A percentile compares a stretch with the other conserved stretches of the same genome.
Evolutionary conservation across 208 protist genomes (phyloP).

Genomic region (Phytomonas sp.): DNA sequence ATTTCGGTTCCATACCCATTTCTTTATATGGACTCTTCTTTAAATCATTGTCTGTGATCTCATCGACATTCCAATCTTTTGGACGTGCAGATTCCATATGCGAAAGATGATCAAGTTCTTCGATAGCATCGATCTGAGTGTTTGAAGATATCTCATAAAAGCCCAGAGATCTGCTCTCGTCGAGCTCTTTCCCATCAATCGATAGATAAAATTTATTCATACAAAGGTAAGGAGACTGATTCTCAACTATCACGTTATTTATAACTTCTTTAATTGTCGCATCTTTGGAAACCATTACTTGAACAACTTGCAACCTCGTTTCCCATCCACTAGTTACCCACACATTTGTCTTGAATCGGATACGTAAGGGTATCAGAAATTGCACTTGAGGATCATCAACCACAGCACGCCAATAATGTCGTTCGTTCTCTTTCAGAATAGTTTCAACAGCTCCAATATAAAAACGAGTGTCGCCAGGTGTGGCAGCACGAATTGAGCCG

Average conservation of each 20-base stretch:
- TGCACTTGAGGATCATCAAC: constrained; percentile 74
- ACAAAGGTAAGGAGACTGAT: constrained; percentile 79
- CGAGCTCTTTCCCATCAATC: constrained; percentile 67
- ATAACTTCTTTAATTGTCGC: constrained; percentile 60
- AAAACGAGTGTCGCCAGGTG: constrained; percentile 80
- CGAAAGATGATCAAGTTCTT: constrained; percentile 57
- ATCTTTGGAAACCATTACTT: constrained; percentile 61
- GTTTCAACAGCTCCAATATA: constrained; percentile 65
- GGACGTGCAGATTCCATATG: constrained; percentile 41
- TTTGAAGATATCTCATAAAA: constrained; percentile 57
- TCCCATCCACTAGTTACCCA: constrained; percentile 84
- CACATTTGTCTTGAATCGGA: constrained; percentile 70
- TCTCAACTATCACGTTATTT: constrained; percentile 63
- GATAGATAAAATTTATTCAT: constrained; percentile 47
- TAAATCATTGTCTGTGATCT: constrained; percentile 49
- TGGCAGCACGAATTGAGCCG: constrained; percentile 63
- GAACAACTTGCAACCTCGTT: constrained; percentile 61
- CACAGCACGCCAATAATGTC: constrained; percentile 84
- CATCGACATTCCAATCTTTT: constrained; percentile 82
- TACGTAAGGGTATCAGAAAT: constrained; percentile 55
- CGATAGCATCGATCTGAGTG: constrained; percentile 66
- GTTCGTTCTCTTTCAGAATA: constrained; percentile 68
- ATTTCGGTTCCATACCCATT: constrained; percentile 69
- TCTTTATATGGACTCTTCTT: constrained; percentile 73
- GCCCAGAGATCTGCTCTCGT: constrained; percentile 29